Conservation (phyloP, 2,329 filamentous ascomycete species). For the Seiridium cupressi region DNA sequence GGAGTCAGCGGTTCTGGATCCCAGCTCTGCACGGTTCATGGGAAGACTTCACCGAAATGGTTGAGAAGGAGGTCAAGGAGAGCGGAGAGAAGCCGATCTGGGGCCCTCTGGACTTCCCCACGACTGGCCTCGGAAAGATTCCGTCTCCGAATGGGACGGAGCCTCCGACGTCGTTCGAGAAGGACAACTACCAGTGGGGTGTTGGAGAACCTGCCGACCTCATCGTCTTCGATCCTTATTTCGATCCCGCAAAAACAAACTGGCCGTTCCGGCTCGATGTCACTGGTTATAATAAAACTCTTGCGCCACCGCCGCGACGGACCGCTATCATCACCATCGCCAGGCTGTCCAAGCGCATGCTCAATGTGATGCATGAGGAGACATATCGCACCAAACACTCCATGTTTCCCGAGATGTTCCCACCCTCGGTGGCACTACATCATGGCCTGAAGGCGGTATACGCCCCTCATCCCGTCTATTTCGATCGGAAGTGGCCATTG, state of each 20-base stretch:
- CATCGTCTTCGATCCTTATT: constrained; percentile 59
- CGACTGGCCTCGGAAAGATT: constrained; percentile 48
- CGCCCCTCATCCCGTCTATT: constrained; percentile 65
- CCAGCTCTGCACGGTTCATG: constrained; percentile 54
- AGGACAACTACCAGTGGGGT: constrained; percentile 62
- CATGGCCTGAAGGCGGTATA: constrained; percentile 62
- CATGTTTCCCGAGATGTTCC: constrained; percentile 64
- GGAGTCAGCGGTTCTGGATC: constrained; percentile 60
- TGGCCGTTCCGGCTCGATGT: constrained; percentile 58
- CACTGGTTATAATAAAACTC: constrained; percentile 48
- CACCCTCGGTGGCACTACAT: constrained; percentile 52
- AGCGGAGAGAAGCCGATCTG: constrained; percentile 48
- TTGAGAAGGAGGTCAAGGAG: constrained; percentile 47
- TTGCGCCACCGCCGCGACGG: constrained; percentile 54
- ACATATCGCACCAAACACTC: constrained; percentile 46
- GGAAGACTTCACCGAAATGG: constrained; percentile 55
- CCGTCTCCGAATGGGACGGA: constrained; percentile 53
- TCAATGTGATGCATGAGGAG: constrained; percentile 58
- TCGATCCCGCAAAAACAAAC: constrained; percentile 53
- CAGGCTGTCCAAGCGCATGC: constrained; percentile 49
- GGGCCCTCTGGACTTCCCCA: constrained; percentile 47
- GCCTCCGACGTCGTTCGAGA: constrained; percentile 60
- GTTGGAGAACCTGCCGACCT: constrained; percentile 58
- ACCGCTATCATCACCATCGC: constrained; percentile 55
- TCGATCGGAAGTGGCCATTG: constrained; percentile 59